Percentiles rank a stretch among this genome's conserved stretches.
phyloP scores from a whole-genome alignment of 495 filamentous ascomycete genomes.

The Talaromyces proteolyticus region DNA sequence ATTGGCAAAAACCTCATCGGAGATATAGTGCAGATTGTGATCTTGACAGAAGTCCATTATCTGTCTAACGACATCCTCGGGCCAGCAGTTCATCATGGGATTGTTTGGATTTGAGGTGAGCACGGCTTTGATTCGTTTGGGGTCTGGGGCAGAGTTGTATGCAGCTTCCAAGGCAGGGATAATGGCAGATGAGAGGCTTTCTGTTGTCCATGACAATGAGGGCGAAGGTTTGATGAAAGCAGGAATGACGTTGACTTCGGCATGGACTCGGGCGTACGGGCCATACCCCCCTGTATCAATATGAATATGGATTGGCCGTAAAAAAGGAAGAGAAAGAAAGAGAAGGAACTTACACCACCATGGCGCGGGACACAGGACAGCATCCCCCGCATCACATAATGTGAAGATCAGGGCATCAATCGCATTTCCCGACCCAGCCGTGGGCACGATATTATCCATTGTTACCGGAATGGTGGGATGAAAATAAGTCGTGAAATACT shows the following conservation, averaged over 20 bases:
- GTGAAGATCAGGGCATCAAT: background rate
- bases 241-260: background rate
- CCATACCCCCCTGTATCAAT: background rate
- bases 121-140: conserved; percentile 9
- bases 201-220: background rate
- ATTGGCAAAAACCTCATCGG: conserved; percentile 25
- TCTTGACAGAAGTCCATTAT: conserved; percentile 16
- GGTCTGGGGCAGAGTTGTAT: background rate
- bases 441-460: background rate
- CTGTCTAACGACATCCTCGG: conserved; percentile 12
- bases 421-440: background rate
- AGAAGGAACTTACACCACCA: background rate
- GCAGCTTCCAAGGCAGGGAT: background rate
- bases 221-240: background rate
- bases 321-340: background rate
- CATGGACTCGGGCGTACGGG: background rate
- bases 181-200: background rate
- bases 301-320: too few species aligned
- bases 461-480: background rate
- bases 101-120: conserved; percentile 16
- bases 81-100: conserved; percentile 15
- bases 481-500: background rate
- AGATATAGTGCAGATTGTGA: conserved; percentile 23
- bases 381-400: background rate
- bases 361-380: background rate